phyloP scores from a whole-genome alignment of 495 filamentous ascomycete species.

The Astrocystis sublimbata region DNA sequence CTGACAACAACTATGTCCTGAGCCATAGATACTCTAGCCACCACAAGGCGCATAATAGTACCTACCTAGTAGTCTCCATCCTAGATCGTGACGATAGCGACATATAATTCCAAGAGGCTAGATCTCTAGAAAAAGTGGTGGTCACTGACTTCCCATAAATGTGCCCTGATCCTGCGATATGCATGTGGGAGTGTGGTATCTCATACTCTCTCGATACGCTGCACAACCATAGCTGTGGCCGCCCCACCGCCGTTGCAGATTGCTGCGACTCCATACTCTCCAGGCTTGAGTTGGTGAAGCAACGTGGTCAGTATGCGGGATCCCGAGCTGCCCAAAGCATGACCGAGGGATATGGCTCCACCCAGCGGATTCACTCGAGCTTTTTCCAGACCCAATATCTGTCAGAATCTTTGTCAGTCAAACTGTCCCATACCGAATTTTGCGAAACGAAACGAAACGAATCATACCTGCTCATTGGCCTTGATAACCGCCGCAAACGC shows the following conservation, averaged over 20 bases:
- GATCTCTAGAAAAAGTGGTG: neutral
- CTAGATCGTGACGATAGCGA: too few relatives aligned
- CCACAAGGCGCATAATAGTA: too few relatives aligned
- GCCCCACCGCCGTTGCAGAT: conserved; percentile 98
- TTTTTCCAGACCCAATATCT: conserved; percentile 76
- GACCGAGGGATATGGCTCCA: conserved; percentile 91
- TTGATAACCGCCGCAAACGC: conserved; percentile 96
- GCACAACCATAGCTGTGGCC: conserved; percentile 88
- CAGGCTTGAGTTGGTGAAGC: conserved; percentile 84
- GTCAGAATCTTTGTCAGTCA: conserved; percentile 23
- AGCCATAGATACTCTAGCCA: too few relatives aligned
- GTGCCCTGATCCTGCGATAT: neutral
- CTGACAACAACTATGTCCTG: too few relatives aligned
- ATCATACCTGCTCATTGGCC: conserved; percentile 80
- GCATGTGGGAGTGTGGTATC: neutral
- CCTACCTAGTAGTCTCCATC: too few relatives aligned
- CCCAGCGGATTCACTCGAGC: conserved; percentile 84
- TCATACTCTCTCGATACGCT: conserved; percentile 70
- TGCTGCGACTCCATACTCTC: conserved; percentile 91
- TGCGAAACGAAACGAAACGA: neutral
- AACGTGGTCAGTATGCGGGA: conserved; percentile 88
- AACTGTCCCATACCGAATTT: conserved; percentile 19
- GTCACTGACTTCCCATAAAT: neutral
- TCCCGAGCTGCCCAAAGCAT: conserved; percentile 91
- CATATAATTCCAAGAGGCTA: too few relatives aligned